Base-by-base conservation (phyloP, 371 early-diverging fungal genomes). In the Chytridium lagenaria region DNA sequence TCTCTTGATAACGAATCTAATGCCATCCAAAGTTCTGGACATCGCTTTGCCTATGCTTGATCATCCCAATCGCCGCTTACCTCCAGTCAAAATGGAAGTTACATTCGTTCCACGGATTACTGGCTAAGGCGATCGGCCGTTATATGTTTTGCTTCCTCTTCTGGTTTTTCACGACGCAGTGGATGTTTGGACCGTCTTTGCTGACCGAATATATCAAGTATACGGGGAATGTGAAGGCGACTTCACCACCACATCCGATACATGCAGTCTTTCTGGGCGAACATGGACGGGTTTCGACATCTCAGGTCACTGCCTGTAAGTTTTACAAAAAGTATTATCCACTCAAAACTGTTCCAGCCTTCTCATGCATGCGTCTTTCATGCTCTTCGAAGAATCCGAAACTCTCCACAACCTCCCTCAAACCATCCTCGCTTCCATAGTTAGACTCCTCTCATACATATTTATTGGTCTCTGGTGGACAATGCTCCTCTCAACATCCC, bases 301-400 rank as follows among this genome's bases (percentile, higher is more conserved):
- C 22, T 92, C 93, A 0, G 97, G 97, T 2, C 97, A 97, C 78
- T 94, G 94, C 78, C 89, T 97, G 63, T 78, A 38, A 74, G 78
- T 70, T 37, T 37, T n/a, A 28, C 33, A 30, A 1, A 2, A 12
- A 28, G 3, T 44, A 66, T 26, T 28, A 12, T 10, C 37, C 30
- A 16, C 66, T 36, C 23, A 39, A 7, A 38, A 51, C 38, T 51
- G 10, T 38, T 66, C 12, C 23, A 78, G 78, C 61, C 75, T 96
- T 70, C 77, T 96, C 73, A 88, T 93, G 33, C 96, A 95, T 77
- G 85, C 92, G 23, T 90, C 89, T 38, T 82, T 96, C 66, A 89
- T 94, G 76, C 82, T 95, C 50, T 87, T 83, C 84, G 93, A 94
- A 70, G 95, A 95, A 74, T 77, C 89, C 15, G 65, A 77, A 16